Percentiles rank a stretch among this genome's conserved stretches.
Conservation (phyloP, 2,329 filamentous ascomycete species). For the Aspergillus sclerotialis region DNA sequence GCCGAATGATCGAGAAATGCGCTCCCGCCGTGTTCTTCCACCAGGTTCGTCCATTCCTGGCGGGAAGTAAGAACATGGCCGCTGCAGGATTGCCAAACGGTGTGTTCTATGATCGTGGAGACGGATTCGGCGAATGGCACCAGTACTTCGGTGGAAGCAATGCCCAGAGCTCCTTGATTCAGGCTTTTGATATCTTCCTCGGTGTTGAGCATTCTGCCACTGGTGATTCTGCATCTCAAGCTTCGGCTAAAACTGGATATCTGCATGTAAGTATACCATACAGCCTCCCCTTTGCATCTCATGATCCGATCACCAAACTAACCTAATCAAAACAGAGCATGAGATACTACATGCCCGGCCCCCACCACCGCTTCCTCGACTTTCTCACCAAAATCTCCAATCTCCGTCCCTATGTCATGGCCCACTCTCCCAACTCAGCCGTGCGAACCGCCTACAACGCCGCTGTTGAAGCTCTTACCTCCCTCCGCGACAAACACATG, state of each 20-base stretch:
- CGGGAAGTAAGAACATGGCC: constrained; percentile 49
- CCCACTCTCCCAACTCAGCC: constrained; percentile 21
- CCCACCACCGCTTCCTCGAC: constrained; percentile 45
- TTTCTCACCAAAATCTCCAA: constrained; percentile 40
- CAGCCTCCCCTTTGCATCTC: background rate
- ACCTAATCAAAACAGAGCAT: too few relatives aligned
- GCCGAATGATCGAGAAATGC: constrained; percentile 47
- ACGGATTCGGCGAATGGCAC: constrained; percentile 42
- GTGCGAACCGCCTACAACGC: constrained; percentile 41
- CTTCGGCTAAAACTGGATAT: constrained; percentile 16
- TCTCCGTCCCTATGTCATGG: constrained; percentile 39
- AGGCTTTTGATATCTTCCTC: constrained; percentile 48
- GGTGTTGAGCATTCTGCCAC: constrained; percentile 42
- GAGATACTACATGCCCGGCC: constrained; percentile 49
- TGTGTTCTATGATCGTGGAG: constrained; percentile 47
- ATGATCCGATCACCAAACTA: background rate
- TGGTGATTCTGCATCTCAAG: constrained; percentile 20
- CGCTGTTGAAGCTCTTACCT: constrained; percentile 38
- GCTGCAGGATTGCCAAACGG: constrained; percentile 44
- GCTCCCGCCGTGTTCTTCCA: constrained; percentile 46
- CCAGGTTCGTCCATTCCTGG: constrained; percentile 45
- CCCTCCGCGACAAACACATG: constrained; percentile 47
- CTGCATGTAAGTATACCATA: constrained; percentile 22
- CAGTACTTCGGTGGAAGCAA: constrained; percentile 50
- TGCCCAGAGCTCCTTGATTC: constrained; percentile 48